These are phyloP conservation scores for Alternaria atra DNA, from an alignment of 2,329 filamentous ascomycete genomes.

Conservation along the genomic window DNA sequence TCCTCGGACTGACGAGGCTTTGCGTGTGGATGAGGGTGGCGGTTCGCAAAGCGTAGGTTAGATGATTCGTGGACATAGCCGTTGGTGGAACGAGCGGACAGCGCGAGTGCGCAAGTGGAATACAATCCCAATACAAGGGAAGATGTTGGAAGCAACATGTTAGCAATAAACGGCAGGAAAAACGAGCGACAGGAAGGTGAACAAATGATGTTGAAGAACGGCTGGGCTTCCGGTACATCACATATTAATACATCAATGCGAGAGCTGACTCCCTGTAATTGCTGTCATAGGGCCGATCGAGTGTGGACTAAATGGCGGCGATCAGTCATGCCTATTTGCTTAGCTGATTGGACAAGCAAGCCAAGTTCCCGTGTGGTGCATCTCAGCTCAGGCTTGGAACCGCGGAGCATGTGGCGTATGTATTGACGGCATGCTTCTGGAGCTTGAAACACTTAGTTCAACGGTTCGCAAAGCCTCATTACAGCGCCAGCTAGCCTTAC, in stretches of 20 bases:
- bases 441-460: conserved; percentile 2
- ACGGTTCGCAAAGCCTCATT: conserved; percentile 1
- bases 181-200: conserved; percentile 3
- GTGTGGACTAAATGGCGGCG: not conserved
- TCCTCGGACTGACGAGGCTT: conserved; percentile 25
- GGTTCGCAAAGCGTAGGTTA: conserved; percentile 14
- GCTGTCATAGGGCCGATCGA: conserved; percentile 1
- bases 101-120: conserved; percentile 8
- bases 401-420: conserved; percentile 2
- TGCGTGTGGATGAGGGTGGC: conserved; percentile 15
- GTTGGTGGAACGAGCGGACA: conserved; percentile 3
- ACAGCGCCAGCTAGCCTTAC: not conserved
- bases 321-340: conserved; percentile 2
- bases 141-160: conserved; percentile 6
- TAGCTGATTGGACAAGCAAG: conserved; percentile 4
- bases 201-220: not conserved
- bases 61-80: conserved; percentile 18
- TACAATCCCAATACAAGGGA: conserved; percentile 8
- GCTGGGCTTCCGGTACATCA: not conserved
- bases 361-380: not conserved
- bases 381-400: not conserved
- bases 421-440: conserved; percentile 1
- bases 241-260: conserved; percentile 2
- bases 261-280: not conserved
- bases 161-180: not conserved